phyloP scores from a whole-genome alignment of 2,329 filamentous ascomycete genomes.

The Huntiella omanensis region DNA sequence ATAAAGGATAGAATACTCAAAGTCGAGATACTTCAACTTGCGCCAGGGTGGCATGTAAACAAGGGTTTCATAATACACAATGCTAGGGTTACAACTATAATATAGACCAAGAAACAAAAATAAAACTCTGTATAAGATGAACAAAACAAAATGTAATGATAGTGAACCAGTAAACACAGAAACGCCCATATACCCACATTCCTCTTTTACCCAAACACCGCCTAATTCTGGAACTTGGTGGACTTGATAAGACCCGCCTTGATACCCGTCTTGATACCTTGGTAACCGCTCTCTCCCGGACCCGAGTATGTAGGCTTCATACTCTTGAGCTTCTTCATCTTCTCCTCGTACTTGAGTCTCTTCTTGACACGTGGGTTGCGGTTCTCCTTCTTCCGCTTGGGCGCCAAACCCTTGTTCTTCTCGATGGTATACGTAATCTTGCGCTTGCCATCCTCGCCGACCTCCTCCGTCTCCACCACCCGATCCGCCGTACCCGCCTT shows the following conservation, averaged over 20 bases:
- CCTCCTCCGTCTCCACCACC: constrained; percentile 43
- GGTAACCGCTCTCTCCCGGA: constrained; percentile 68
- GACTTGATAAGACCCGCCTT: constrained; percentile 87
- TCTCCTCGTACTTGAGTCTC: constrained; percentile 86
- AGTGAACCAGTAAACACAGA: constrained; percentile 8
- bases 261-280: constrained; percentile 85
- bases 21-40: no score
- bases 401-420: constrained; percentile 92
- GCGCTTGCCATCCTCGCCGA: constrained; percentile 72
- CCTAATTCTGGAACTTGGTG: constrained; percentile 51
- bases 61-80: no score
- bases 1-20: no score
- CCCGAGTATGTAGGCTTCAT: constrained; percentile 75
- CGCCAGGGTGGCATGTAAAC: no score
- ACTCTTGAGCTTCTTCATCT: constrained; percentile 89
- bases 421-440: constrained; percentile 86
- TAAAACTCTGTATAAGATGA: neutral
- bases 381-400: constrained; percentile 81
- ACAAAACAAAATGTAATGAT: constrained; percentile 2
- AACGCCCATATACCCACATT: constrained; percentile 5
- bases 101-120: neutral
- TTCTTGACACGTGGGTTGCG: constrained; percentile 96
- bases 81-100: no score
- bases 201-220: constrained; percentile 10
- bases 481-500: constrained; percentile 45